A percentile compares a stretch with the other conserved stretches of the same genome.
These are phyloP conservation scores for Fagopyrum esculentum DNA, from an alignment of 148 eudicot species.

Conservation along the genomic window DNA sequence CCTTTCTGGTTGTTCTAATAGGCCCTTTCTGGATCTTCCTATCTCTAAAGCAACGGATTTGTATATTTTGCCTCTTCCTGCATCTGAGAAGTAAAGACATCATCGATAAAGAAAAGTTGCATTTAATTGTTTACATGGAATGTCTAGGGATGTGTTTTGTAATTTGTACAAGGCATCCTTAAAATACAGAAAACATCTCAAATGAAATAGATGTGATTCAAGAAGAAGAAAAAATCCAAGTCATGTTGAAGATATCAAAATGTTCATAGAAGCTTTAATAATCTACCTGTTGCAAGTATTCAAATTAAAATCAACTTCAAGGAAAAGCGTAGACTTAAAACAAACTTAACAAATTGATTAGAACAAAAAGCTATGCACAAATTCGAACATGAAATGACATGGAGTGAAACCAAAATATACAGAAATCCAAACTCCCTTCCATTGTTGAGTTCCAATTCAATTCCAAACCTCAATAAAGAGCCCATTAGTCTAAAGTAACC, in stretches of 20 bases:
- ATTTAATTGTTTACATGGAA: neutral
- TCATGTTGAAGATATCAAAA: neutral
- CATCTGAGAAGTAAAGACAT: conserved; percentile 10
- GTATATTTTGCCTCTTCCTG: conserved; percentile 31
- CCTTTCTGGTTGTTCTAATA: conserved; percentile 37
- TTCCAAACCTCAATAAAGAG: neutral
- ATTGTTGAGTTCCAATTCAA: neutral
- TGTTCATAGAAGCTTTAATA: neutral
- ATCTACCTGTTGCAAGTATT: neutral
- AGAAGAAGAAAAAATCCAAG: neutral
- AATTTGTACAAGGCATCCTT: neutral
- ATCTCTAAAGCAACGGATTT: conserved; percentile 40
- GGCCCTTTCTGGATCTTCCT: conserved; percentile 33
- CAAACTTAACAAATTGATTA: neutral
- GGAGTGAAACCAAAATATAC: neutral
- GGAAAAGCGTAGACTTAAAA: neutral
- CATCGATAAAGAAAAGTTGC: neutral
- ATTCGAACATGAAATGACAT: neutral
- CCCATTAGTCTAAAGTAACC: neutral
- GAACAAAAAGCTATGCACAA: neutral
- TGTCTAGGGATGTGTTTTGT: neutral
- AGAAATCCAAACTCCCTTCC: neutral
- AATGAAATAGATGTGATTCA: neutral
- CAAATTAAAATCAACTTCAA: neutral
- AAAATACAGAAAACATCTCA: neutral